Evolutionary conservation across 371 early-diverging fungal species (phyloP).

Genomic region (Mucor irregularis): DNA sequence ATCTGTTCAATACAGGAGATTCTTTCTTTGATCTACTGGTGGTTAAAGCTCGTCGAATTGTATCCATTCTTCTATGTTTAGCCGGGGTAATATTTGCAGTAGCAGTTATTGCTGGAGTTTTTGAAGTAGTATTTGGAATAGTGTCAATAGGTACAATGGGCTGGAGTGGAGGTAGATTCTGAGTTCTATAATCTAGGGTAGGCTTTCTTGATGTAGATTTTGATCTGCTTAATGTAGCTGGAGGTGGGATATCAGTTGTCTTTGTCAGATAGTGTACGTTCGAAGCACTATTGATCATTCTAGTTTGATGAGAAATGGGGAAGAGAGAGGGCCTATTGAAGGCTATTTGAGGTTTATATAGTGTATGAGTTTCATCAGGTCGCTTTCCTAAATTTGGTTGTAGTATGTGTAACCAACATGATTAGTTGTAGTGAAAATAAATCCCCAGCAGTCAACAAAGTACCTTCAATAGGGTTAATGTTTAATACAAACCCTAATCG

Average conservation of each 20-base stretch:
- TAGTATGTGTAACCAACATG: slow-evolving; percentile 10
- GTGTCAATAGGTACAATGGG: background rate
- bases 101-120: too few species aligned
- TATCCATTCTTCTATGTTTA: slow-evolving; percentile 14
- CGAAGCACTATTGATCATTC: slow-evolving; percentile 6
- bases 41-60: slow-evolving; percentile 20
- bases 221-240: background rate
- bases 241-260: background rate
- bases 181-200: too few species aligned
- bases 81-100: too few species aligned
- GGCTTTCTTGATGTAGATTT: slow-evolving; percentile 1
- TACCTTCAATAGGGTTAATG: background rate
- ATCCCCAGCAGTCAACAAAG: background rate
- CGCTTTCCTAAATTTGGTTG: slow-evolving; percentile 11
- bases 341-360: slow-evolving; percentile 9
- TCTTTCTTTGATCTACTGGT: slow-evolving; percentile 12
- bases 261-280: background rate
- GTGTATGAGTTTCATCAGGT: slow-evolving; percentile 12
- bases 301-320: slow-evolving; percentile 1
- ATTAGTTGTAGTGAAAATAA: background rate
- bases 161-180: too few species aligned
- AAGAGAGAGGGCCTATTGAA: slow-evolving; percentile 4
- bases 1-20: background rate
- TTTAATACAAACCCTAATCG: slow-evolving; percentile 6
- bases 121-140: background rate